Evolutionary conservation across 1,284 basidiomycete species (phyloP).

Genomic region (Ustilago vetiveriae): DNA sequence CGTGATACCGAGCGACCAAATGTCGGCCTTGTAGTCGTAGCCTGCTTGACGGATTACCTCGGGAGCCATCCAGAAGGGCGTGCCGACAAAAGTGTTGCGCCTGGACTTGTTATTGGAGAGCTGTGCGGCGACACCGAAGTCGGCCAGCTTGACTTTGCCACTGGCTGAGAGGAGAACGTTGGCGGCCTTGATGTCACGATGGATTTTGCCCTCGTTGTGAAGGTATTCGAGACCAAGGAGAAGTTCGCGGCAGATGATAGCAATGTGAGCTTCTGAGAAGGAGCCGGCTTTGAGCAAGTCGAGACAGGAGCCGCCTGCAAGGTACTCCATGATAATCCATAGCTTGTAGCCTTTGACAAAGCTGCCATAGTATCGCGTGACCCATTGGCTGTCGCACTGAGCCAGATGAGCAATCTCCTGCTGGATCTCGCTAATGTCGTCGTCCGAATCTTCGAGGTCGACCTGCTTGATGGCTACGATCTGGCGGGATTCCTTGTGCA

Average conservation of each 20-base stretch:
- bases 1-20: constrained; percentile 70
- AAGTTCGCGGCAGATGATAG: constrained; percentile 91
- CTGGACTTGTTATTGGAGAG: constrained; percentile 79
- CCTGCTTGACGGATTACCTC: constrained; percentile 97
- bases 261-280: constrained; percentile 91
- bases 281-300: constrained; percentile 90
- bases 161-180: constrained; percentile 89
- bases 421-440: constrained; percentile 75
- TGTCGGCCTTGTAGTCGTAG: constrained; percentile 69
- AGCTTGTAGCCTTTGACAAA: constrained; percentile 96
- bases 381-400: constrained; percentile 93
- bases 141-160: constrained; percentile 94
- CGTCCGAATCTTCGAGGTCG: constrained; percentile 70
- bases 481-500: constrained; percentile 90
- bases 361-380: constrained; percentile 94
- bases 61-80: constrained; percentile 98
- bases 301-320: constrained; percentile 96
- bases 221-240: constrained; percentile 93
- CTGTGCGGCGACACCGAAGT: constrained; percentile 94
- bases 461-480: constrained; percentile 99
- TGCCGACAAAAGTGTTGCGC: constrained; percentile 88
- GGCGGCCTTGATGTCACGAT: constrained; percentile 98
- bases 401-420: constrained; percentile 95
- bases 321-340: constrained; percentile 99
- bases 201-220: constrained; percentile 92